Evolutionary conservation across 352 stramenopile genomes (phyloP).

Genomic region (Phytophthora sp.): DNA sequence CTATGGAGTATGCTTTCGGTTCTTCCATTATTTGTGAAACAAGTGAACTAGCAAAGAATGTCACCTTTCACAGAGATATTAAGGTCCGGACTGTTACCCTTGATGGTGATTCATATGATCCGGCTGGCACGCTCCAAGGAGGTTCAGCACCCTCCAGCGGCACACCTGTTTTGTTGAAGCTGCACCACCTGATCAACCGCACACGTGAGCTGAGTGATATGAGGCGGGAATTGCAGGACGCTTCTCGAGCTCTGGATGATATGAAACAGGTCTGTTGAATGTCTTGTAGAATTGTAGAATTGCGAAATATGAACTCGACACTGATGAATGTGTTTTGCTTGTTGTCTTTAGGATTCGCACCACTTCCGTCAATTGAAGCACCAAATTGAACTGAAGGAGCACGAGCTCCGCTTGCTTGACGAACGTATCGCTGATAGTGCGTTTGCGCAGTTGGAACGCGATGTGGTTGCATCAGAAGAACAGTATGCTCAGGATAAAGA

Average conservation of each 20-base stretch:
- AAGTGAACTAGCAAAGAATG: slow-evolving; percentile 89
- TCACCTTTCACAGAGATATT: slow-evolving; percentile 92
- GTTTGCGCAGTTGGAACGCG: slow-evolving; percentile 79
- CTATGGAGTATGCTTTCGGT: slow-evolving; percentile 99
- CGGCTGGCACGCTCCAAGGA: slow-evolving; percentile 96
- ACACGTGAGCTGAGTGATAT: slow-evolving; percentile 73
- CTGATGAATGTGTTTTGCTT: not conserved
- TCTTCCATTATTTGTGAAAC: slow-evolving; percentile 97
- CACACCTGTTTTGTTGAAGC: slow-evolving; percentile 78
- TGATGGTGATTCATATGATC: slow-evolving; percentile 98
- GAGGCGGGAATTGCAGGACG: slow-evolving; percentile 73
- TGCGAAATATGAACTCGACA: not conserved
- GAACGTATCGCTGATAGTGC: slow-evolving; percentile 83
- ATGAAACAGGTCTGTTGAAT: slow-evolving; percentile 69
- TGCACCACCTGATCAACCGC: slow-evolving; percentile 79
- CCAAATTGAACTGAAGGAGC: slow-evolving; percentile 85
- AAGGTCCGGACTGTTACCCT: slow-evolving; percentile 97
- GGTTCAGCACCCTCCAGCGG: slow-evolving; percentile 84
- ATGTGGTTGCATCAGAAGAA: slow-evolving; percentile 69
- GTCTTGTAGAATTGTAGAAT: no score
- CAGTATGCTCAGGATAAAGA: slow-evolving; percentile 77
- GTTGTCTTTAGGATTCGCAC: slow-evolving; percentile 55
- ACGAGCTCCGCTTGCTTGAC: slow-evolving; percentile 78
- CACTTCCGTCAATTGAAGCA: slow-evolving; percentile 78
- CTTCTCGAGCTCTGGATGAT: slow-evolving; percentile 53